Conservation (phyloP, 2,329 filamentous ascomycete species). For the Nothophaeocryptopus gaeumannii region DNA sequence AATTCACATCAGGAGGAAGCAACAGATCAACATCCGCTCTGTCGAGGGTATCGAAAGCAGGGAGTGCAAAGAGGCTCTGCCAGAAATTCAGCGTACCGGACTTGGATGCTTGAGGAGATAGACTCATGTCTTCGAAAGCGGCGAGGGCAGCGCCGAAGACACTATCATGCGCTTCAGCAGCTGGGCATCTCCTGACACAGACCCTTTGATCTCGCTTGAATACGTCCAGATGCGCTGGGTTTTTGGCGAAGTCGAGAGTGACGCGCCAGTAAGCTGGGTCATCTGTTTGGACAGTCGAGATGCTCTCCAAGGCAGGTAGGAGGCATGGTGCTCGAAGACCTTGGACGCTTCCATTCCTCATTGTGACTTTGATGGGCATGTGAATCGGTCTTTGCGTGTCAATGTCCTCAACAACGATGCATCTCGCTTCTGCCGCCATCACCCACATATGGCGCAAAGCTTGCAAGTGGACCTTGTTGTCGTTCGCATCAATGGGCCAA, state of each 20-base stretch:
- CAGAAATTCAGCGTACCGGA: slow-evolving; percentile 48
- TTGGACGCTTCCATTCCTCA: slow-evolving; percentile 28
- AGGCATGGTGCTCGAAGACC: slow-evolving; percentile 55
- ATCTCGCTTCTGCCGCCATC: slow-evolving; percentile 83
- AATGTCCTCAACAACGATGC: slow-evolving; percentile 81
- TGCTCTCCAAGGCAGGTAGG: slow-evolving; percentile 62
- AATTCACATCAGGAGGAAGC: slow-evolving; percentile 37
- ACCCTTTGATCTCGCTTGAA: slow-evolving; percentile 71
- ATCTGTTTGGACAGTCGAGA: slow-evolving; percentile 60
- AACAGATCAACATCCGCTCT: slow-evolving; percentile 59
- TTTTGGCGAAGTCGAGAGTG: slow-evolving; percentile 67
- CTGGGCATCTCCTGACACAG: slow-evolving; percentile 65
- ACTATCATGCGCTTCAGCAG: slow-evolving; percentile 50
- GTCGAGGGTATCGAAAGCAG: slow-evolving; percentile 52
- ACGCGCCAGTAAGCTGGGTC: slow-evolving; percentile 76
- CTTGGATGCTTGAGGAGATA: slow-evolving; percentile 28
- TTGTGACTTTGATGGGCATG: slow-evolving; percentile 30
- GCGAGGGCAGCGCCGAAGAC: slow-evolving; percentile 70
- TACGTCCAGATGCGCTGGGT: slow-evolving; percentile 59
- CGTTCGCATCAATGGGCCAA: slow-evolving; percentile 83
- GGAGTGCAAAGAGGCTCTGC: slow-evolving; percentile 71
- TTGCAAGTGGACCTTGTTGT: slow-evolving; percentile 92
- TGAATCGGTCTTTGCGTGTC: slow-evolving; percentile 77
- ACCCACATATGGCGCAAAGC: slow-evolving; percentile 98
- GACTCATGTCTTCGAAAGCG: slow-evolving; percentile 62